These are phyloP conservation scores for Hypoxylon lienhwacheense DNA, from an alignment of 495 filamentous ascomycete species.

Conservation along the genomic window DNA sequence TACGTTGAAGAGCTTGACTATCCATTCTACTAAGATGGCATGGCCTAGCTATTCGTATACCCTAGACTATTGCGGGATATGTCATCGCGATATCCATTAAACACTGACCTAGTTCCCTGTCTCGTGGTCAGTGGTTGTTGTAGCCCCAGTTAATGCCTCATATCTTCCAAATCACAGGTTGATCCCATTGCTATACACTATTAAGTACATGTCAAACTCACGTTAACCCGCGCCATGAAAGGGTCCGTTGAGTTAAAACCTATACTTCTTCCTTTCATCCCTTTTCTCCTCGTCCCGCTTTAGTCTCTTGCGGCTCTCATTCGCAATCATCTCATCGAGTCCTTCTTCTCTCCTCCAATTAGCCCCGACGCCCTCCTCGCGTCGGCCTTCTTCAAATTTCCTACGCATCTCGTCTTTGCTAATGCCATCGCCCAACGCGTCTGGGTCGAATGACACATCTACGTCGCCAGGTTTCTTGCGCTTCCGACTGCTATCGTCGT, in stretches of 20 bases:
- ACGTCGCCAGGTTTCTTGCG: constrained; percentile 95
- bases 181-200: constrained; percentile 22
- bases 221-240: not conserved
- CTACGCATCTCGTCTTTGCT: constrained; percentile 58
- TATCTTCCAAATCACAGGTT: not conserved
- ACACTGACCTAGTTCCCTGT: not conserved
- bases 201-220: constrained; percentile 11
- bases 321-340: constrained; percentile 93
- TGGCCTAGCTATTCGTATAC: no score
- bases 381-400: constrained; percentile 74
- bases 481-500: constrained; percentile 75
- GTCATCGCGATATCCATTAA: no score
- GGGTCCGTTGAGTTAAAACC: constrained; percentile 27
- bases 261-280: constrained; percentile 49
- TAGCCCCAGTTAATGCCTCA: constrained; percentile 2
- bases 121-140: not conserved
- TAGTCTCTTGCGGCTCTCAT: constrained; percentile 84
- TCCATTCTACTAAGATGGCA: no score
- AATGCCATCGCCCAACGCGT: constrained; percentile 74
- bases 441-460: constrained; percentile 86
- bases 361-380: constrained; percentile 65
- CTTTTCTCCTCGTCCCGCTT: constrained; percentile 81
- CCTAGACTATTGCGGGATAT: no score
- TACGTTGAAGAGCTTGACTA: no score
- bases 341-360: constrained; percentile 90